phyloP scores from a whole-genome alignment of 208 protist genomes.

The Herpetomonas samuelpessoai region DNA sequence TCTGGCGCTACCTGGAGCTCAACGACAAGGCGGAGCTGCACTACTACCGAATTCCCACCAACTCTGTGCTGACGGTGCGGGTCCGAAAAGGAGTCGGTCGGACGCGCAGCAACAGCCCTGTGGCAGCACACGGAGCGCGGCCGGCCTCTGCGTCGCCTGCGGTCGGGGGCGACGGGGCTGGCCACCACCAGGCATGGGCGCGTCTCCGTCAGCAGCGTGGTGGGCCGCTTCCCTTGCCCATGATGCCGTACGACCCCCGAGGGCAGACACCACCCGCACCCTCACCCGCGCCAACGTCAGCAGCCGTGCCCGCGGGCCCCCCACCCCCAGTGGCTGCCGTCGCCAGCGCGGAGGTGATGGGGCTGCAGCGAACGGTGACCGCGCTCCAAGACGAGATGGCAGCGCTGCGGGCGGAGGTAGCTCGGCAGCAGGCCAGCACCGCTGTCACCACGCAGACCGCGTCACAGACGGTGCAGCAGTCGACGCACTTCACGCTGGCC shows the following conservation, averaged over 20 bases:
- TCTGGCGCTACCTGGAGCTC: constrained; percentile 87
- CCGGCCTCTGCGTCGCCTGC: not conserved
- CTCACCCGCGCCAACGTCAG: not conserved
- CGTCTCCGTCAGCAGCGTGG: not conserved
- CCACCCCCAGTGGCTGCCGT: constrained; percentile 7
- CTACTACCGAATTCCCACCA: constrained; percentile 83
- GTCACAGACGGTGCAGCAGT: no score
- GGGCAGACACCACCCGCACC: not conserved
- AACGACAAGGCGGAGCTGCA: constrained; percentile 78
- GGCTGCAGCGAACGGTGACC: constrained; percentile 5
- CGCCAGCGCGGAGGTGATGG: constrained; percentile 13
- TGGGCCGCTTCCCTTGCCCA: not conserved
- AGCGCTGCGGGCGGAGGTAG: not conserved
- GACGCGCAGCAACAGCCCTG: not conserved
- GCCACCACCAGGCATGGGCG: not conserved
- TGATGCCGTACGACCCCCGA: not conserved
- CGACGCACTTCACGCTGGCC: not conserved
- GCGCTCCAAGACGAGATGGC: constrained; percentile 17
- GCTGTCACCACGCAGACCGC: not conserved
- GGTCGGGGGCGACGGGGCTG: not conserved
- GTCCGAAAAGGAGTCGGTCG: constrained; percentile 3
- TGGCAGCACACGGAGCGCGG: not conserved
- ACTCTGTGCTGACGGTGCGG: constrained; percentile 54
- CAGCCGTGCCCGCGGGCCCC: not conserved
- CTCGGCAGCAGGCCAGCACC: not conserved